Percentiles rank a stretch among this genome's conserved stretches.
phyloP scores from a whole-genome alignment of 768 basidiomycete genomes.

The Mycena rosella region DNA sequence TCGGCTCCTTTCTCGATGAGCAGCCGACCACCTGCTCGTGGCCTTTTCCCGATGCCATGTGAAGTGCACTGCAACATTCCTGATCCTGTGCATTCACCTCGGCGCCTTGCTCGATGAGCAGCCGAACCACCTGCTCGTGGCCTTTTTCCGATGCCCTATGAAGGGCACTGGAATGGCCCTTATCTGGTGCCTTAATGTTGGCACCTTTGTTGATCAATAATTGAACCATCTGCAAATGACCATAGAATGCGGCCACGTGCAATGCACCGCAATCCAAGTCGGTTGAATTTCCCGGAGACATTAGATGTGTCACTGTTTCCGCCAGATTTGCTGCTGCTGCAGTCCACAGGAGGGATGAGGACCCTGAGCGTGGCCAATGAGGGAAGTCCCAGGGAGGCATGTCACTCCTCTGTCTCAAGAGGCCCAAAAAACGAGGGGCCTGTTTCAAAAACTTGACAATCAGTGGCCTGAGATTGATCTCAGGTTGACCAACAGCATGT shows the following conservation, averaged over 20 bases:
- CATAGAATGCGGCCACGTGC: constrained; percentile 3
- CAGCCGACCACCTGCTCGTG: not conserved
- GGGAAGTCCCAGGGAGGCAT: not conserved
- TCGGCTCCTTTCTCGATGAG: not conserved
- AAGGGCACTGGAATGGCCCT: not conserved
- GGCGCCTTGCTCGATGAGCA: not conserved
- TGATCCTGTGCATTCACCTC: not conserved
- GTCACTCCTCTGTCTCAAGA: too few relatives aligned
- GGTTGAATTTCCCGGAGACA: too few relatives aligned
- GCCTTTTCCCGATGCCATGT: not conserved
- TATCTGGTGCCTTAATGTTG: not conserved
- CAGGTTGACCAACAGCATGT: not conserved
- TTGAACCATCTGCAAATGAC: not conserved
- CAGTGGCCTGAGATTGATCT: not conserved
- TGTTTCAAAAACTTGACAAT: not conserved
- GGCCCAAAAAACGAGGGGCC: not conserved
- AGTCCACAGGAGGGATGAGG: not conserved
- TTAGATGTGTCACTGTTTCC: not conserved
- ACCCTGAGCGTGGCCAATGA: not conserved
- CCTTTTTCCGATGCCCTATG: not conserved
- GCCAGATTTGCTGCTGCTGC: not conserved
- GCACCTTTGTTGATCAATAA: not conserved
- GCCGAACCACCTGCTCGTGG: not conserved
- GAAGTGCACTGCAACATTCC: not conserved
- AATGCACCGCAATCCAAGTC: not conserved